Percentiles rank a stretch among this genome's conserved stretches.
Evolutionary conservation across 2,329 filamentous ascomycete genomes (phyloP).

Genomic region (Hypoxylon sp.): DNA sequence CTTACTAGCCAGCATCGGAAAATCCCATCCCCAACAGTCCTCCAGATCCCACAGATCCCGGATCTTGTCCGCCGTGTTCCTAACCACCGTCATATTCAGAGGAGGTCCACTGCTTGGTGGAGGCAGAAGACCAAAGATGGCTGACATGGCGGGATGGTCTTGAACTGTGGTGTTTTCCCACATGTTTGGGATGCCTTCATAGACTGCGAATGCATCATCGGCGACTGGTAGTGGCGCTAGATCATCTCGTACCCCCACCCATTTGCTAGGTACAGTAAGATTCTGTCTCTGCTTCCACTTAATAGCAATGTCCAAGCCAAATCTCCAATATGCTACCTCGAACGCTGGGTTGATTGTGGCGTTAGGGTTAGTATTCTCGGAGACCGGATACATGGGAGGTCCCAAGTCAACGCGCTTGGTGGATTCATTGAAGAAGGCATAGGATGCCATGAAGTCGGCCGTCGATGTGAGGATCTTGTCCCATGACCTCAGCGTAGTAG

Average conservation of each 20-base stretch:
- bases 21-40: conserved; percentile 56
- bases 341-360: conserved; percentile 66
- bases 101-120: conserved; percentile 48
- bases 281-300: conserved; percentile 60
- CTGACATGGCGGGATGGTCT: conserved; percentile 55
- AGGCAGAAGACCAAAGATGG: conserved; percentile 54
- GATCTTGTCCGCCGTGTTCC: conserved; percentile 52
- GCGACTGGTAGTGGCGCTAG: conserved; percentile 62
- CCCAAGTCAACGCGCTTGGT: conserved; percentile 61
- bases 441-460: conserved; percentile 68
- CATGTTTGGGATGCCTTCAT: conserved; percentile 58
- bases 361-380: conserved; percentile 67
- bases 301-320: conserved; percentile 63
- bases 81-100: conserved; percentile 49
- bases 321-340: conserved; percentile 69
- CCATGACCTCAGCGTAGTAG: conserved; percentile 60
- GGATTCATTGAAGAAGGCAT: conserved; percentile 61
- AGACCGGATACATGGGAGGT: conserved; percentile 55
- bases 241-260: conserved; percentile 59
- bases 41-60: conserved; percentile 51
- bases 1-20: conserved; percentile 53
- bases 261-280: conserved; percentile 53
- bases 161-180: conserved; percentile 52
- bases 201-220: conserved; percentile 61
- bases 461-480: conserved; percentile 58